Conservation (phyloP, 2,329 filamentous ascomycete genomes). For the Capronia americana region DNA sequence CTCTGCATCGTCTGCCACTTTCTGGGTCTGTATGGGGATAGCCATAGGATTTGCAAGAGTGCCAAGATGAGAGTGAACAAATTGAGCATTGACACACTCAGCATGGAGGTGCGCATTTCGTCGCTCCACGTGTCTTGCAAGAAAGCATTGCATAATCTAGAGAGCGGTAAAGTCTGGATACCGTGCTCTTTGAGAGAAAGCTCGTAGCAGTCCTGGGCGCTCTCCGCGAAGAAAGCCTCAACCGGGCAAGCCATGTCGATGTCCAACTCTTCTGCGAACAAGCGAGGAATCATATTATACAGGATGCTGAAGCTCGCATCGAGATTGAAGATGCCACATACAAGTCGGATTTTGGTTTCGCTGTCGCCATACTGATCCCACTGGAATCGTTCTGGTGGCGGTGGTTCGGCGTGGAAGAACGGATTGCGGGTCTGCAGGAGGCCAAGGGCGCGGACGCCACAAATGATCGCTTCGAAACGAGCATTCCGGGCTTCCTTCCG, state of each 20-base stretch:
- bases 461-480: conserved; percentile 17
- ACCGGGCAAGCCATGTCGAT: conserved; percentile 10
- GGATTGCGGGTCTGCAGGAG: conserved; percentile 13
- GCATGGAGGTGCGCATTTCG: conserved; percentile 8
- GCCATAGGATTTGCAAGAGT: conserved; percentile 15
- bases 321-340: conserved; percentile 22
- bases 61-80: conserved; percentile 16
- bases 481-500: conserved; percentile 8
- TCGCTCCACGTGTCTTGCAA: conserved; percentile 14
- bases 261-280: conserved; percentile 20
- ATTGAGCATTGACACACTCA: conserved; percentile 12
- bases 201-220: conserved; percentile 12
- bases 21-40: conserved; percentile 19
- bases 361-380: conserved; percentile 11
- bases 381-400: conserved; percentile 14
- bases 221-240: conserved; percentile 18
- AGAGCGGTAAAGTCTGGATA: conserved; percentile 2
- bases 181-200: conserved; percentile 1
- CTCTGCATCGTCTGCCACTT: conserved; percentile 15
- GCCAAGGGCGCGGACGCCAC: conserved; percentile 7
- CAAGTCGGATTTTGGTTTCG: conserved; percentile 19
- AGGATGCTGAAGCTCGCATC: conserved; percentile 23
- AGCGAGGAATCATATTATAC: conserved; percentile 16
- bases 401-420: conserved; percentile 12
- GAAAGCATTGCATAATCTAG: conserved; percentile 10